phyloP scores from a whole-genome alignment of 768 basidiomycete genomes.

The Termitomyces sp. region DNA sequence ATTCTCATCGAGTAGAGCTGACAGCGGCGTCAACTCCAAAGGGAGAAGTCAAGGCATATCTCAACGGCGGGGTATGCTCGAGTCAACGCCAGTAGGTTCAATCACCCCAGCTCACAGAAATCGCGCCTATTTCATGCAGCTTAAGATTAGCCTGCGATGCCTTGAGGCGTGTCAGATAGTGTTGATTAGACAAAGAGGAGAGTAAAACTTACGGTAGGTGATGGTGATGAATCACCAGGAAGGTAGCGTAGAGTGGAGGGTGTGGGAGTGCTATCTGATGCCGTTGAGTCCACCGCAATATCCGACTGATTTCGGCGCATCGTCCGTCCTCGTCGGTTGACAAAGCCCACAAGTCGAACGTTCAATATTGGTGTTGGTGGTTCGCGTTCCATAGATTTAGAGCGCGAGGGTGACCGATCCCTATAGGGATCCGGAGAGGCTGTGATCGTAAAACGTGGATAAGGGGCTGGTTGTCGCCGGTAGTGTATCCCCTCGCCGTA shows the following conservation, averaged over 20 bases:
- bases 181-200: background rate
- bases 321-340: conserved; percentile 17
- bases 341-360: conserved; percentile 26
- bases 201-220: conserved; percentile 1
- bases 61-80: background rate
- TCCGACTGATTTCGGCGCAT: conserved; percentile 5
- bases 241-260: background rate
- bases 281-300: background rate
- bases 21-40: background rate
- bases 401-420: conserved; percentile 2
- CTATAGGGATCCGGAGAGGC: conserved; percentile 10
- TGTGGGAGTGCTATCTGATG: conserved; percentile 6
- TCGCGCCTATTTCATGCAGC: conserved; percentile 20
- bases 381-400: conserved; percentile 10
- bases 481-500: conserved; percentile 14
- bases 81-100: conserved; percentile 1
- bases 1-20: background rate
- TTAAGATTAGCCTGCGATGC: conserved; percentile 11
- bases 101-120: conserved; percentile 29
- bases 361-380: conserved; percentile 25
- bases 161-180: conserved; percentile 5
- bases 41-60: background rate
- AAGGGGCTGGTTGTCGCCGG: conserved; percentile 8
- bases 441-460: conserved; percentile 12
- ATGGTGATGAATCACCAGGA: background rate